Conservation (phyloP, 805 yeast genomes). For the Scheffersomyces ergatensis region DNA sequence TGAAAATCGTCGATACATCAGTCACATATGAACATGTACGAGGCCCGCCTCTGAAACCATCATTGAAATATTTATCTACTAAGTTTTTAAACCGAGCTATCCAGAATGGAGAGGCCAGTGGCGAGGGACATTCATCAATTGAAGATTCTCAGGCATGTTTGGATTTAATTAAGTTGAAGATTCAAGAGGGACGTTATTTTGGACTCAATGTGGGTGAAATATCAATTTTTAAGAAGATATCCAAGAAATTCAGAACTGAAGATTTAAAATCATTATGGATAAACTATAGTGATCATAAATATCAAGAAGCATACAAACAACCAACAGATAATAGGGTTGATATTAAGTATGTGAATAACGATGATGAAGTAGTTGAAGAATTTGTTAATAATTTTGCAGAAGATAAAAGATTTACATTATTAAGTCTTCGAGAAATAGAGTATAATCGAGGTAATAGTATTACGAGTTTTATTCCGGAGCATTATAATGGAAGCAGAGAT, state of each 20-base stretch:
- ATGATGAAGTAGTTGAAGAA: constrained; percentile 54
- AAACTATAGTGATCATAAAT: constrained; percentile 20
- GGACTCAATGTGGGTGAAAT: constrained; percentile 44
- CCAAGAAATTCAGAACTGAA: constrained; percentile 1
- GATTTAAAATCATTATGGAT: constrained; percentile 15
- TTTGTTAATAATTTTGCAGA: constrained; percentile 33
- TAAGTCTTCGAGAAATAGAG: constrained; percentile 61
- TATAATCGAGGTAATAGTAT: constrained; percentile 24
- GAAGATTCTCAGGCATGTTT: constrained; percentile 84
- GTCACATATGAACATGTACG: constrained; percentile 72
- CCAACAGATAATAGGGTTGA: constrained; percentile 13
- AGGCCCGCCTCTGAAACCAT: constrained; percentile 80
- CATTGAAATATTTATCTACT: constrained; percentile 67
- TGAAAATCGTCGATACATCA: constrained; percentile 77
- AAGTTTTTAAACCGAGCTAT: constrained; percentile 56
- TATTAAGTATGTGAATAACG: constrained; percentile 48
- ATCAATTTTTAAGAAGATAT: constrained; percentile 20
- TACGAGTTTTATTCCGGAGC: constrained; percentile 15
- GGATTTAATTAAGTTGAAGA: constrained; percentile 68
- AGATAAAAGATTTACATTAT: constrained; percentile 46
- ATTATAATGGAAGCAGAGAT: constrained; percentile 16
- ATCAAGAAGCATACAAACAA: constrained; percentile 13
- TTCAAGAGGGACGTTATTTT: constrained; percentile 61
- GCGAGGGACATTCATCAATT: constrained; percentile 72
- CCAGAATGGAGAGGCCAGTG: constrained; percentile 59